Percentiles rank a stretch among this genome's conserved stretches.
These are phyloP conservation scores for Leptomonas seymouri DNA, from an alignment of 208 protist species.

Conservation along the genomic window DNA sequence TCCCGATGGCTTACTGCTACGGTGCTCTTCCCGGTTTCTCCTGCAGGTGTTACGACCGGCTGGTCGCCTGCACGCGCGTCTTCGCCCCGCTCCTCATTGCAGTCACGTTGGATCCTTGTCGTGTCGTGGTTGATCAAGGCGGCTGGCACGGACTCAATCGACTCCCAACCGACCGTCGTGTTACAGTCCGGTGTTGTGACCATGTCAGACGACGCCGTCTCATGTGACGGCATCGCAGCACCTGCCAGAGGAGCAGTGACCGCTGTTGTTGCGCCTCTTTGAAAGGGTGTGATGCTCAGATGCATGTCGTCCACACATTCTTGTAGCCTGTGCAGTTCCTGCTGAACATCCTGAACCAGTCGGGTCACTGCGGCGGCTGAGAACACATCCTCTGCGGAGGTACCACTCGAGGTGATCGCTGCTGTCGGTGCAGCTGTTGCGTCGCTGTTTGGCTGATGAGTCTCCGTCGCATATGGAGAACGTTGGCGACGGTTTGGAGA, in stretches of 20 bases:
- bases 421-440: background rate
- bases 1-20: background rate
- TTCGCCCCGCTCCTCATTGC: background rate
- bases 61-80: background rate
- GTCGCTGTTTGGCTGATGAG: too few relatives aligned
- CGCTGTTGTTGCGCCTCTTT: too few relatives aligned
- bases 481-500: too few relatives aligned
- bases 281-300: background rate
- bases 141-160: background rate
- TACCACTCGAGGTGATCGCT: background rate
- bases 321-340: background rate
- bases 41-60: background rate
- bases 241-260: background rate
- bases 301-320: slow-evolving; percentile 1
- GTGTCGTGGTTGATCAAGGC: background rate
- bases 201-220: background rate
- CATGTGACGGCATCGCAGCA: background rate
- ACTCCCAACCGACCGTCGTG: background rate
- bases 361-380: background rate
- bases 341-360: slow-evolving; percentile 7
- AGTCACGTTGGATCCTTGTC: background rate
- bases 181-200: background rate
- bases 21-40: background rate
- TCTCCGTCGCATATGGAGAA: too few relatives aligned
- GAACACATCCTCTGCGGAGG: background rate